Conservation (phyloP, 345 rosid species). For the Balakata baccata region DNA sequence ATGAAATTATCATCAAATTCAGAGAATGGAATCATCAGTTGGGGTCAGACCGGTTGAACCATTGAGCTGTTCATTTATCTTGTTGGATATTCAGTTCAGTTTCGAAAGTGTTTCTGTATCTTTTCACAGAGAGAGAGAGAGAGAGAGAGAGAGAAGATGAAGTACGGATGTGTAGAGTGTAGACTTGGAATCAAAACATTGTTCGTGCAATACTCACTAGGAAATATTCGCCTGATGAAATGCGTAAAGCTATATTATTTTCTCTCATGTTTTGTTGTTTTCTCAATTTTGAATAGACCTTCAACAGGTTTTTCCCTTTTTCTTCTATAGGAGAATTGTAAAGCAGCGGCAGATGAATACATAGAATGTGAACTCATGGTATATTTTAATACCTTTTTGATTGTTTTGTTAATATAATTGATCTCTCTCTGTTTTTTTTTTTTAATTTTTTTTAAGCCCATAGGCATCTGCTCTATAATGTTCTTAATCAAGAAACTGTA, state of each 20-base stretch:
- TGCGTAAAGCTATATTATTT: slow-evolving; percentile 41
- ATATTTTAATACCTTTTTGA: background rate
- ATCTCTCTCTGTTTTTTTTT: background rate
- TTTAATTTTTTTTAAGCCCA: no score
- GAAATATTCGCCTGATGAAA: slow-evolving; percentile 71
- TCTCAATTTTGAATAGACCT: background rate
- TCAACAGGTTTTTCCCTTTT: background rate
- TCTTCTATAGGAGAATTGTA: slow-evolving; percentile 52
- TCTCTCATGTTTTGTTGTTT: background rate
- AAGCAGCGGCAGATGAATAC: slow-evolving; percentile 68
- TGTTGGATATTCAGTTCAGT: no score
- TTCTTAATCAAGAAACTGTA: slow-evolving; percentile 42
- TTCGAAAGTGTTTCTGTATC: no score
- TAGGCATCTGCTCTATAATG: slow-evolving; percentile 69
- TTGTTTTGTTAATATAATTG: background rate
- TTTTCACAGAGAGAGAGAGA: background rate
- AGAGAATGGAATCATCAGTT: no score
- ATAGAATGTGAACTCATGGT: slow-evolving; percentile 84
- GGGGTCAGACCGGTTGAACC: no score
- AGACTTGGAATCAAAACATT: slow-evolving; percentile 50
- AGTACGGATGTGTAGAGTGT: slow-evolving; percentile 62
- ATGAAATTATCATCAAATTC: no score
- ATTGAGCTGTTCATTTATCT: no score
- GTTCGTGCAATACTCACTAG: slow-evolving; percentile 67
- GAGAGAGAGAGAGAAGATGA: slow-evolving; percentile 20